Conservation (phyloP, 2,329 filamentous ascomycete species). For the Didymella lethalis region DNA sequence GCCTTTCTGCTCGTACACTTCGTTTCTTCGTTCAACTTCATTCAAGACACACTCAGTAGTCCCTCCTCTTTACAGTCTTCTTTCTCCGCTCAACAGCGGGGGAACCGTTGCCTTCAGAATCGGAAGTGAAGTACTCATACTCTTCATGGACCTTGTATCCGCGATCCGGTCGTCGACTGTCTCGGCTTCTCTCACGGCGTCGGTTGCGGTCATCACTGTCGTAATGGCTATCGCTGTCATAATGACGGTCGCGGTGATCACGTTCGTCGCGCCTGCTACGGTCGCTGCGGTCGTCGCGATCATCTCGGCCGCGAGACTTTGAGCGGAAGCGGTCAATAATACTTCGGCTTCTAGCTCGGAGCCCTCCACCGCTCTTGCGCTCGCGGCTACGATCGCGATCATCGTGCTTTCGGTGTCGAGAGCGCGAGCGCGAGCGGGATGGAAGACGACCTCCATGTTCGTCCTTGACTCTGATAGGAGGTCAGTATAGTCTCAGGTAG, state of each 20-base stretch:
- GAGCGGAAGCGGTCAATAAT: slow-evolving; percentile 37
- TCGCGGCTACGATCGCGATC: slow-evolving; percentile 18
- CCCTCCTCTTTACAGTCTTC: slow-evolving; percentile 15
- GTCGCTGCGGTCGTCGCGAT: slow-evolving; percentile 25
- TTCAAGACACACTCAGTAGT: slow-evolving; percentile 4
- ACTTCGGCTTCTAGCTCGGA: slow-evolving; percentile 40
- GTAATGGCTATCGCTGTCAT: slow-evolving; percentile 13
- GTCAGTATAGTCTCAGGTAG: background rate
- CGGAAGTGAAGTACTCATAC: slow-evolving; percentile 19
- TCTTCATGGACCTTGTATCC: slow-evolving; percentile 20
- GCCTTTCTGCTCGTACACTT: background rate
- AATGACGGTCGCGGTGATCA: slow-evolving; percentile 21
- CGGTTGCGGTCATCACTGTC: slow-evolving; percentile 17
- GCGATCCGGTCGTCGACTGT: slow-evolving; percentile 18
- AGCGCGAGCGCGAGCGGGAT: slow-evolving; percentile 30
- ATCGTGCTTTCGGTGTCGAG: slow-evolving; percentile 24
- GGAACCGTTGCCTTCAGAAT: slow-evolving; percentile 15
- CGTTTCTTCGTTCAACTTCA: background rate
- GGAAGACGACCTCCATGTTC: slow-evolving; percentile 25
- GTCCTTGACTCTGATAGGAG: slow-evolving; percentile 26
- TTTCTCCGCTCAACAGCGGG: slow-evolving; percentile 18
- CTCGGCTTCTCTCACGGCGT: slow-evolving; percentile 17
- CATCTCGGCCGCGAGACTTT: slow-evolving; percentile 29
- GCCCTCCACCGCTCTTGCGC: slow-evolving; percentile 23
- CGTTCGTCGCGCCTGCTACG: slow-evolving; percentile 16